phyloP scores from a whole-genome alignment of 108 stramenopile genomes.

The Fistulifera solaris region DNA sequence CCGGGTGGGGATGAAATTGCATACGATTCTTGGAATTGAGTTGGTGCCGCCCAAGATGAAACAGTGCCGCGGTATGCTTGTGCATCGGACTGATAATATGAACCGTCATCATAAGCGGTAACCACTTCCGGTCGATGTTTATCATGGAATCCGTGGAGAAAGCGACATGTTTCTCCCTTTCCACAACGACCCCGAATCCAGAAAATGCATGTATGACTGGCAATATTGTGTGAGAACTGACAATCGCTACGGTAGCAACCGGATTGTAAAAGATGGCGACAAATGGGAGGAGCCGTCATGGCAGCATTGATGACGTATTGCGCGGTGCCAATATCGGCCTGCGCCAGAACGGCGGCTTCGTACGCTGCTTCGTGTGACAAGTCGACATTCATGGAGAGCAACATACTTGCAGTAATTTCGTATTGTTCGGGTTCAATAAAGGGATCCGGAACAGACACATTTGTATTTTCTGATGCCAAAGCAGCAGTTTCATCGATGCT shows the following conservation, averaged over 20 bases:
- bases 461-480: no score
- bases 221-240: constrained; percentile 67
- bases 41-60: constrained; percentile 1
- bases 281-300: constrained; percentile 48
- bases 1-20: constrained; percentile 1
- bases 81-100: constrained; percentile 22
- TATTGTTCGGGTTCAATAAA: no score
- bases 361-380: constrained; percentile 21
- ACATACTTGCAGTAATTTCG: no score
- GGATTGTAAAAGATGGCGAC: constrained; percentile 60
- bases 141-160: constrained; percentile 58
- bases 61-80: neutral
- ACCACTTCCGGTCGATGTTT: constrained; percentile 15
- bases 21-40: constrained; percentile 1
- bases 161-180: constrained; percentile 52
- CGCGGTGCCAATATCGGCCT: constrained; percentile 60
- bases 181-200: constrained; percentile 71
- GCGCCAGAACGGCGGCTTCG: constrained; percentile 41
- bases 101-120: neutral
- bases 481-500: constrained; percentile 21
- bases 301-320: constrained; percentile 65
- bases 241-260: constrained; percentile 78
- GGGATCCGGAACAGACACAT: no score
- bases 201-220: constrained; percentile 63
- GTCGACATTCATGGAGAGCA: no score